Evolutionary conservation across 1,284 basidiomycete species (phyloP).

Genomic region (Hypsizygus ulmarius): DNA sequence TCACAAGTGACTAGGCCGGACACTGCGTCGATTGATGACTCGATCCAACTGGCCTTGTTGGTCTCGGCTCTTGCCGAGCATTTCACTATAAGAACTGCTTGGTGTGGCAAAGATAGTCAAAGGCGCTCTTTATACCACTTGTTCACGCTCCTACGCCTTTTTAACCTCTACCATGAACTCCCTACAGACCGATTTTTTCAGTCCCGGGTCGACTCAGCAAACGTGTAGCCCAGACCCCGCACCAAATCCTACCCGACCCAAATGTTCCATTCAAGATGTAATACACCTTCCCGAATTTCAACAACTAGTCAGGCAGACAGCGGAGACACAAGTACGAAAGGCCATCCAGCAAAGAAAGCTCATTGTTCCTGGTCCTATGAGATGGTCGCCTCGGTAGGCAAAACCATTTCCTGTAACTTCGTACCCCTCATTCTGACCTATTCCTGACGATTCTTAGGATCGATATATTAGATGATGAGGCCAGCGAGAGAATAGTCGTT

Average conservation of each 20-base stretch:
- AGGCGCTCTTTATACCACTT: too few species aligned
- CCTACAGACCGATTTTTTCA: too few species aligned
- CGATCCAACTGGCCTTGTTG: not conserved
- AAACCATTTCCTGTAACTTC: not conserved
- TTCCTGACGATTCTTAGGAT: slow-evolving; percentile 35
- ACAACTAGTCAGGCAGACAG: not conserved
- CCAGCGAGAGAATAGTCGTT: slow-evolving; percentile 38
- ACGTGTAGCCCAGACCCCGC: too few species aligned
- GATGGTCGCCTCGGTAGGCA: slow-evolving; percentile 11
- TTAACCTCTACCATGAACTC: too few species aligned
- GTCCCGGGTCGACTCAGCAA: too few species aligned
- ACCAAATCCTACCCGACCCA: not conserved
- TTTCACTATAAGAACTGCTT: not conserved
- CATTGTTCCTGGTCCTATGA: slow-evolving; percentile 6
- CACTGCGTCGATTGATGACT: slow-evolving; percentile 2
- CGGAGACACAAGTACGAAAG: not conserved
- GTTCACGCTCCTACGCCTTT: too few species aligned
- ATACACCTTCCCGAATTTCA: not conserved
- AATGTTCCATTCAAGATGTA: not conserved
- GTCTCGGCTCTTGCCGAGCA: not conserved
- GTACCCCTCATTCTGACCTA: not conserved
- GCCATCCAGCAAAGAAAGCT: not conserved
- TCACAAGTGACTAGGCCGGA: not conserved
- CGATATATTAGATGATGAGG: slow-evolving; percentile 50
- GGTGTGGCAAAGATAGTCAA: too few species aligned